Evolutionary conservation across 139 green algal species (phyloP), one percentile per base, ranked within the genome.

Genomic region (Coelastrella sp.): DNA sequence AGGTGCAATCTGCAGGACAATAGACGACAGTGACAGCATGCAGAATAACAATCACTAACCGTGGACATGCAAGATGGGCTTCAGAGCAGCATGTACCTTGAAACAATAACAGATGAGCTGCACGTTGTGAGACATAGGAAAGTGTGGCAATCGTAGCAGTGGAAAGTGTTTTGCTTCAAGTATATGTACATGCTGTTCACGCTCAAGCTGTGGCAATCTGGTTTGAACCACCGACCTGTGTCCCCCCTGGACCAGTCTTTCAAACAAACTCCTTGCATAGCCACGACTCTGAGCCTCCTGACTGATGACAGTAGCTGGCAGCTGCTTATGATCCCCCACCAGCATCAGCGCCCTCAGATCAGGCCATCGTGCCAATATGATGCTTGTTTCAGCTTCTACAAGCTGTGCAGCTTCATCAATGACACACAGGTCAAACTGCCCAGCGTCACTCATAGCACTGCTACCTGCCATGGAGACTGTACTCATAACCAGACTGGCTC

Each of bases 391-490:
- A 60, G 85, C 93, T 87, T 97, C 94, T 43, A 97, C 88, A 4
- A 92, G 88, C 87, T 97, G 92, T n/a, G 92, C 92, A 23, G 93
- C 94, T 83, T 97, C 93, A 77, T 95, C 93, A 41, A 95, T 91
- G 38, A 96, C 88, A n/a, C 95, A 79, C 7, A 92, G 89, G 27
- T 94, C 80, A 79, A 96, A 95, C 78, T 85, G 87, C 57, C 85
- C 72, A 50, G 45, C 45, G 8, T 13, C 57, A 17, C 7, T 17
- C 48, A 85, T 37, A 11, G 51, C 13, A 11, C 27, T 27, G 23
- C 17, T 23, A 11, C 76, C 84, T 6, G 50, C 48, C 15, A 37
- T 84, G 5, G 84, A 81, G 9, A 81, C 84, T 17, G 84, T 88
- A 76, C 76, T 71, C 15, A 85, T 68, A n/a, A 88, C 40, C 3